These are phyloP conservation scores for Hanseniaspora gamundiae DNA, from an alignment of 1,139 yeast genomes.

Conservation along the genomic window DNA sequence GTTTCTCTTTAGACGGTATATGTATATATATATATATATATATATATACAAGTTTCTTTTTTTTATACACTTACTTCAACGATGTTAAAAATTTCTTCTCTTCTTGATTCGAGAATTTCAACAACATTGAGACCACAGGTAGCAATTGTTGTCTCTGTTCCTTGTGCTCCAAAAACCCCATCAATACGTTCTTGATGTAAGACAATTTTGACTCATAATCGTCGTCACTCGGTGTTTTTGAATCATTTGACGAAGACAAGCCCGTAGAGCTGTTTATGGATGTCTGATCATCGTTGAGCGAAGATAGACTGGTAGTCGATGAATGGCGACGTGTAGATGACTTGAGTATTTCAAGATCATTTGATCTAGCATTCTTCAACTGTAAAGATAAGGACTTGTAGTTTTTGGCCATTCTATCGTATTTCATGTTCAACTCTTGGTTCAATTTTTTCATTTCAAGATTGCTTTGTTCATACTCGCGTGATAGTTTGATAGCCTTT, in stretches of 20 bases:
- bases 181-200: constrained; percentile 72
- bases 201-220: constrained; percentile 41
- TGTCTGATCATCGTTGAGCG: background rate
- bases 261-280: constrained; percentile 1
- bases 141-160: constrained; percentile 79
- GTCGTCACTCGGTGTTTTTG: constrained; percentile 9
- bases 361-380: constrained; percentile 27
- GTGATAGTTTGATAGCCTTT: constrained; percentile 36
- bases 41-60: background rate
- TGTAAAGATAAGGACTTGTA: constrained; percentile 50
- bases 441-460: constrained; percentile 46
- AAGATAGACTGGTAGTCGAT: constrained; percentile 9
- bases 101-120: constrained; percentile 57
- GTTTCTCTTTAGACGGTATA: background rate
- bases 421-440: constrained; percentile 55
- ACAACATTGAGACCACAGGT: constrained; percentile 71
- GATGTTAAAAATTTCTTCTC: constrained; percentile 59
- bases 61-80: constrained; percentile 28
- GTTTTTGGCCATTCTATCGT: constrained; percentile 54
- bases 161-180: constrained; percentile 81
- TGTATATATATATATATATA: background rate
- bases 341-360: background rate
- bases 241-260: background rate
- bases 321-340: background rate
- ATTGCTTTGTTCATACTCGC: constrained; percentile 48